Conservation (phyloP, 2,329 filamentous ascomycete species). For the Myotisia sp. region DNA sequence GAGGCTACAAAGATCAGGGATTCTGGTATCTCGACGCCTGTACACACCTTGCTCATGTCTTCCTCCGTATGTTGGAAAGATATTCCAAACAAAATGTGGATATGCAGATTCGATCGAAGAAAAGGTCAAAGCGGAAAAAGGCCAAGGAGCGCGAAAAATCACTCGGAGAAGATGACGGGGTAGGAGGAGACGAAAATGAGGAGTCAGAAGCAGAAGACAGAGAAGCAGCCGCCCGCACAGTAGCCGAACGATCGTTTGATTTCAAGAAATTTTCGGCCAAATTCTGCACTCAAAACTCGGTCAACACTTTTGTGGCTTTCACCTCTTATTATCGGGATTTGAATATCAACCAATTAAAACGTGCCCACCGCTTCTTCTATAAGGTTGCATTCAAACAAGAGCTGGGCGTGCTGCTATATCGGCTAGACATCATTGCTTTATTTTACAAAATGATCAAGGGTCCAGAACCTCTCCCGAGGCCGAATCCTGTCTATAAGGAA, state of each 20-base stretch:
- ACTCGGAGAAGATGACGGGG: slow-evolving; percentile 23
- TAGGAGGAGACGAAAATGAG: slow-evolving; percentile 44
- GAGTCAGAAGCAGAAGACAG: slow-evolving; percentile 47
- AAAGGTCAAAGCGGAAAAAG: slow-evolving; percentile 58
- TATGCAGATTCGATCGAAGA: slow-evolving; percentile 76
- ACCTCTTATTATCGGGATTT: slow-evolving; percentile 70
- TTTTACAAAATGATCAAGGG: slow-evolving; percentile 89
- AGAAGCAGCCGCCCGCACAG: slow-evolving; percentile 58
- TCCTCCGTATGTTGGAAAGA: slow-evolving; percentile 75
- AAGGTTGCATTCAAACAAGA: slow-evolving; percentile 91
- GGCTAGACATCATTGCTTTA: slow-evolving; percentile 77
- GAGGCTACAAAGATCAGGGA: slow-evolving; percentile 83
- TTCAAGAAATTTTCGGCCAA: slow-evolving; percentile 69
- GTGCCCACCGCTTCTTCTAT: slow-evolving; percentile 87
- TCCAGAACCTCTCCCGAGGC: slow-evolving; percentile 56
- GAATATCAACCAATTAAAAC: slow-evolving; percentile 65
- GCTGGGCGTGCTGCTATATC: slow-evolving; percentile 72
- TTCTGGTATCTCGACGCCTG: slow-evolving; percentile 86
- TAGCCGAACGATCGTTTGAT: slow-evolving; percentile 82
- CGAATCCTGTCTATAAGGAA: slow-evolving; percentile 58
- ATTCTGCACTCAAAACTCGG: slow-evolving; percentile 69
- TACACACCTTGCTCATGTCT: slow-evolving; percentile 83
- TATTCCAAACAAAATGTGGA: slow-evolving; percentile 94
- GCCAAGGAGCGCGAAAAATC: slow-evolving; percentile 44
- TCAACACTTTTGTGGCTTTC: slow-evolving; percentile 79